A percentile compares a stretch with the other conserved stretches of the same genome.
These are phyloP conservation scores for Abrus precatorius DNA, from an alignment of 306 rosid genomes.

Conservation along the genomic window DNA sequence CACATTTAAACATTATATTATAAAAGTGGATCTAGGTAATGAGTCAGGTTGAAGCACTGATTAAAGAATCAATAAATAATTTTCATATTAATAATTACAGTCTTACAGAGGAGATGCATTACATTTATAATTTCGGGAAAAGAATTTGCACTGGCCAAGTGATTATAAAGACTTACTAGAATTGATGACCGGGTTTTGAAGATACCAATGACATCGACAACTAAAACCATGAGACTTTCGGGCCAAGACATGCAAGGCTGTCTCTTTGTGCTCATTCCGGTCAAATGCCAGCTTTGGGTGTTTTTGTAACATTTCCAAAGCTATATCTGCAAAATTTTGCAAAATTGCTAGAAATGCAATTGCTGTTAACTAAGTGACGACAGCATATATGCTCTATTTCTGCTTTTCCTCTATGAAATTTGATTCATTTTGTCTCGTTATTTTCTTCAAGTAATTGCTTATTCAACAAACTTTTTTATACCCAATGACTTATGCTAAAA, in stretches of 20 bases:
- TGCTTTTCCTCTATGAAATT: background rate
- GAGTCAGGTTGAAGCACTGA: too few relatives aligned
- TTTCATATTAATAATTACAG: too few relatives aligned
- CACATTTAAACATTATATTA: too few relatives aligned
- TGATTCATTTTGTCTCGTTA: too few relatives aligned
- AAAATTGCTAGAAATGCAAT: background rate
- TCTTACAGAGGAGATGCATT: too few relatives aligned
- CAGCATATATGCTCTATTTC: background rate
- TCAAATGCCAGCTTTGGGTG: slow-evolving; percentile 17
- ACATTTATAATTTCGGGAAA: too few relatives aligned
- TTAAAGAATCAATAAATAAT: too few relatives aligned
- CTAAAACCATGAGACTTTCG: slow-evolving; percentile 29
- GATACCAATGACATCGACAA: background rate
- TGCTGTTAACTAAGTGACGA: background rate
- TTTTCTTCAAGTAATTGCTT: too few relatives aligned
- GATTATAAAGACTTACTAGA: slow-evolving; percentile 29
- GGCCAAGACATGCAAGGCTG: slow-evolving; percentile 55
- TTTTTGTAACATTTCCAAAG: slow-evolving; percentile 36
- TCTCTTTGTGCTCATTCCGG: slow-evolving; percentile 20
- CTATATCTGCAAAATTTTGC: slow-evolving; percentile 45
- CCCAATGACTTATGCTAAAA: too few relatives aligned
- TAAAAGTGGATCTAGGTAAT: too few relatives aligned
- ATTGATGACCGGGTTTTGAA: background rate
- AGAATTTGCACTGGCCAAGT: background rate
- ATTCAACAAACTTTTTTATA: too few relatives aligned